Base-by-base conservation (phyloP, 441 rosid genomes). In the Manihot esculenta region DNA sequence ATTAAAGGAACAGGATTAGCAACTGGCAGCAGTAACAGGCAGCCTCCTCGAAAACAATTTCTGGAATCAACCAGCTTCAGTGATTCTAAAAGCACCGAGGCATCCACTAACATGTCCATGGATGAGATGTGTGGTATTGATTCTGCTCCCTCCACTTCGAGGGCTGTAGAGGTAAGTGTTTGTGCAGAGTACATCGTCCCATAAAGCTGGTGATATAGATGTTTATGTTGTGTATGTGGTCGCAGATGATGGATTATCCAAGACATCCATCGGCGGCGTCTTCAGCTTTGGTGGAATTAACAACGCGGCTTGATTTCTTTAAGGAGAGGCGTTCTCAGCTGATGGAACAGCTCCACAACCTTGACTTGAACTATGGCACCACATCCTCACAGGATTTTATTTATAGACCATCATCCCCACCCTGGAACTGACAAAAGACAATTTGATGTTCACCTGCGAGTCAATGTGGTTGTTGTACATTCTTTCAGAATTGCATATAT, bases 301-400 rank as follows among this genome's bases (percentile, higher is more conserved):
- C 97, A 23, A 84, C 89, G 14, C 93, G 97, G 35, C 97, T 94
- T 17, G 98, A 94, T 80, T 94, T 91, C 82, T 94, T 94, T 89
- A 94, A 94, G 83, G 97, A 91, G 84, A 85, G 94, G 78, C 96
- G 98, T 62, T 88, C 97, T 27, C 97, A 94, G 78, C 87, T 94
- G 14, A 94, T 94, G 89, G 98, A 91, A 74, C 98, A 94, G 81
- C 96, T 94, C 71, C 97, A 91, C 77, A 89, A 85, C 83, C 96
- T 94, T 14, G 97, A 94, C 81, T 76, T 85, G 76, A 89, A 89
- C 80, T 89, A 93, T 6, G 94, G 92, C 60, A 77, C 84, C 0
- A 64, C 91, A 27, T 82, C 94, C 35, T 81, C 93, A 0, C 94
- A 91, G 82, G 98, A 91, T 83, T 86, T 85, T 74, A 74, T 88